A percentile compares a stretch with the other conserved stretches of the same genome.
phyloP scores from a whole-genome alignment of 2,329 filamentous ascomycete species.

The Apiospora kogelbergensis region DNA sequence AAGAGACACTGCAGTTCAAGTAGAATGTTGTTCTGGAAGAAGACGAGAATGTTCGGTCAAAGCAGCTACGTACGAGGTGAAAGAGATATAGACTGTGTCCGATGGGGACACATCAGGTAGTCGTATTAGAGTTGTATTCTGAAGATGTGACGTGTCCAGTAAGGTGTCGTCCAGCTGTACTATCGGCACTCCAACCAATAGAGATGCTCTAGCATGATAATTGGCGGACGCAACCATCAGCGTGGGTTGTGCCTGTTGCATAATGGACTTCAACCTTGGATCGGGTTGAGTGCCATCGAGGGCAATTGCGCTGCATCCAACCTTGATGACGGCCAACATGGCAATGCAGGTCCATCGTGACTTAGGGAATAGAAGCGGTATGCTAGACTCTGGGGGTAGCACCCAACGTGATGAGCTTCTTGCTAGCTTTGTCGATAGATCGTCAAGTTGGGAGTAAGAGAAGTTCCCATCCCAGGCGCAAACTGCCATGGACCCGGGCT shows the following conservation, averaged over 20 bases:
- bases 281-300: slow-evolving; percentile 28
- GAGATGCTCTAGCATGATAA: slow-evolving; percentile 33
- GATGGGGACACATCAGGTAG: not conserved
- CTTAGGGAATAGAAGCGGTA: slow-evolving; percentile 37
- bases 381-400: slow-evolving; percentile 28
- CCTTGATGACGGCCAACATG: slow-evolving; percentile 36
- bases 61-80: not conserved
- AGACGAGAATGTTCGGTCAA: not conserved
- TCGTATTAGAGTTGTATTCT: too few relatives aligned
- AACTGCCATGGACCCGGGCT: slow-evolving; percentile 27
- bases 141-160: not conserved
- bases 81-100: not conserved
- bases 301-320: slow-evolving; percentile 29
- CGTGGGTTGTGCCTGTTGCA: slow-evolving; percentile 6
- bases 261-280: not conserved
- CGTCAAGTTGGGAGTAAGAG: slow-evolving; percentile 31
- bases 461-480: slow-evolving; percentile 31
- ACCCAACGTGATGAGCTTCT: slow-evolving; percentile 20
- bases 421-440: slow-evolving; percentile 23
- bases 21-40: too few relatives aligned
- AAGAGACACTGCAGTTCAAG: not conserved
- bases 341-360: slow-evolving; percentile 34
- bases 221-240: slow-evolving; percentile 1
- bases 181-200: not conserved
- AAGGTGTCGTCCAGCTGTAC: not conserved